These are phyloP conservation scores for Phytopythium chamaehyphon DNA, from an alignment of 352 stramenopile genomes.

Conservation along the genomic window DNA sequence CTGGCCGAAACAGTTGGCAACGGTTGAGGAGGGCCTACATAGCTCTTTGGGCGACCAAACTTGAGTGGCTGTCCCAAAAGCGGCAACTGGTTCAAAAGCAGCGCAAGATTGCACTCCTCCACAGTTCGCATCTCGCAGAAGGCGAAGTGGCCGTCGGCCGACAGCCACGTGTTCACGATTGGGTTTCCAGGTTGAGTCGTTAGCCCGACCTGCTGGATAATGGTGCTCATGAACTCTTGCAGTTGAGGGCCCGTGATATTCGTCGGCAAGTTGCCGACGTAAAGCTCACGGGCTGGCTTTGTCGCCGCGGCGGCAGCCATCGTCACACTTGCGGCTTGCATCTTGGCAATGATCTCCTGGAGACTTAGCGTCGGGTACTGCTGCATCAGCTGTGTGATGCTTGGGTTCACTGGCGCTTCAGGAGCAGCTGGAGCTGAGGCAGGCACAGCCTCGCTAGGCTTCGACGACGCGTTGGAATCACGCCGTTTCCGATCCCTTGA, in stretches of 20 bases:
- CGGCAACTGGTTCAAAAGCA: constrained; percentile 79
- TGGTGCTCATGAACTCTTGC: constrained; percentile 83
- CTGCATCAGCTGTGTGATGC: constrained; percentile 87
- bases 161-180: constrained; percentile 86
- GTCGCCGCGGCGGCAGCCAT: constrained; percentile 67
- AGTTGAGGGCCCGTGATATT: constrained; percentile 80
- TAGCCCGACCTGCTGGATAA: constrained; percentile 85
- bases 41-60: constrained; percentile 81
- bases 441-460: constrained; percentile 36
- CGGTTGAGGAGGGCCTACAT: constrained; percentile 76
- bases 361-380: constrained; percentile 87
- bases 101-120: constrained; percentile 82
- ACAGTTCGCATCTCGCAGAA: constrained; percentile 87
- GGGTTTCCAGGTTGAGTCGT: constrained; percentile 72
- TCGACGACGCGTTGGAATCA: constrained; percentile 49
- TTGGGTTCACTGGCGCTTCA: constrained; percentile 51
- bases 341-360: constrained; percentile 87
- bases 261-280: constrained; percentile 82
- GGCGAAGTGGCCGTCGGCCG: constrained; percentile 79
- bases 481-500: constrained; percentile 43
- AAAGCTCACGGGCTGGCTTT: constrained; percentile 81
- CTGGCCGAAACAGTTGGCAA: constrained; percentile 62
- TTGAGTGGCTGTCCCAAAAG: constrained; percentile 80
- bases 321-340: constrained; percentile 77
- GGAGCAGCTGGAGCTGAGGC: constrained; percentile 10